Evolutionary conservation across 805 yeast species (phyloP), one percentile per base, ranked within the genome.

Genomic region (Sugiyamaella chiloensis): DNA sequence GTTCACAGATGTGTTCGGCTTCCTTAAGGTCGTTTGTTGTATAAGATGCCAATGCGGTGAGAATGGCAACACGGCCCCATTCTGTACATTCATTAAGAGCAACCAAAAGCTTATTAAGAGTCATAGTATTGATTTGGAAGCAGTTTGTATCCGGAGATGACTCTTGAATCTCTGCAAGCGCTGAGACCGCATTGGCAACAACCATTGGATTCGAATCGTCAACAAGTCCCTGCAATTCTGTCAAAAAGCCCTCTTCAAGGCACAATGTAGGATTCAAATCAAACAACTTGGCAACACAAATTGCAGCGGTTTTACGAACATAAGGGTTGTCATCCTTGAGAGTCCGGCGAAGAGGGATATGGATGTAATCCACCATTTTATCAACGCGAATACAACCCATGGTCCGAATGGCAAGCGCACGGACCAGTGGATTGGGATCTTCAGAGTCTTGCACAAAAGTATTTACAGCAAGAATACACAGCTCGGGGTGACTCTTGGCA

Each of bases 371-470:
- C 36, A 89, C 87, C 81, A 93, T 90, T 66, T 86, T 90, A 61
- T 87, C 95, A 16, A 93, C 98, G 39, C 98, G 74, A 43, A 93
- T 89, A 70, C 97, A 91, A 0, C 99, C 98, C 99, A 93, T 93
- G 9, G 99, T 93, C 61, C 99, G 79, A 51, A 93, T 90, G 0
- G 99, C 98, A 68, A 93, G 78, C 1, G 98, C 96, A 47, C 98
- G 76, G 21, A 93, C 90, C 58, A 95, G 75, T 1, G 99, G 99
- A 62, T 93, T 93, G 42, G 96, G 95, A 64, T 93, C 98, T 63
- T 87, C 96, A 1, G 96, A 81, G 68, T 93, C 99, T 65, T 78
- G 79, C 21, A 93, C 96, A 74, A 93, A 93, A 1, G 99, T 93
- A 68, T 93, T 93, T 44, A 93, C 98, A 1, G 97, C 99, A 58